phyloP scores from a whole-genome alignment of 1,139 yeast genomes.

The Hanseniaspora uvarum region DNA sequence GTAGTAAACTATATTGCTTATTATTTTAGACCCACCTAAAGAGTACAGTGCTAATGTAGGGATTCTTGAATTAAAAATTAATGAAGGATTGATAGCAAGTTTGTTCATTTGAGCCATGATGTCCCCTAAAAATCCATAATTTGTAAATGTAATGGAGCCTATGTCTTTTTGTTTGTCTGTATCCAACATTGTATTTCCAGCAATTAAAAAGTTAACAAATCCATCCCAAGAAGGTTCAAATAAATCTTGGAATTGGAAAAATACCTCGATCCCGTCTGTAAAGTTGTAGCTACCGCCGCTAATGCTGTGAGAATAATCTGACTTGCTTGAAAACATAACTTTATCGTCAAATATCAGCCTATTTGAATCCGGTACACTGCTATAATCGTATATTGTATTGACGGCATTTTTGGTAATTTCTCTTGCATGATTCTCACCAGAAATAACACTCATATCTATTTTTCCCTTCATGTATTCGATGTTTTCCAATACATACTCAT shows the following conservation, averaged over 20 bases:
- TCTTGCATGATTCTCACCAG: conserved; percentile 63
- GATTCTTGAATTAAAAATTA: conserved; percentile 29
- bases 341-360: conserved; percentile 65
- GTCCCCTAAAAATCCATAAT: background rate
- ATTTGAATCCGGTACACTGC: conserved; percentile 47
- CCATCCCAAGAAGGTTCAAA: conserved; percentile 65
- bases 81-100: conserved; percentile 25
- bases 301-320: conserved; percentile 27
- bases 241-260: conserved; percentile 57
- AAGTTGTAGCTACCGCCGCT: background rate
- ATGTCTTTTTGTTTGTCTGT: background rate
- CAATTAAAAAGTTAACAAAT: conserved; percentile 32
- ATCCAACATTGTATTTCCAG: conserved; percentile 23
- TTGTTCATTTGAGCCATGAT: conserved; percentile 1
- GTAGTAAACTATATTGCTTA: conserved; percentile 29
- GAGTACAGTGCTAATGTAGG: conserved; percentile 31
- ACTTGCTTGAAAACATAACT: conserved; percentile 73
- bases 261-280: conserved; percentile 32
- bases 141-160: background rate
- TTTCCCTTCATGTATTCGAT: conserved; percentile 58
- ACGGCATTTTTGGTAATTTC: conserved; percentile 49
- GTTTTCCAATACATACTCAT: conserved; percentile 61
- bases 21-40: conserved; percentile 31
- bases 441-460: conserved; percentile 51
- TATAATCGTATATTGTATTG: conserved; percentile 52